Conservation (phyloP, 2,329 filamentous ascomycete genomes). For the Xylogone sp. region DNA sequence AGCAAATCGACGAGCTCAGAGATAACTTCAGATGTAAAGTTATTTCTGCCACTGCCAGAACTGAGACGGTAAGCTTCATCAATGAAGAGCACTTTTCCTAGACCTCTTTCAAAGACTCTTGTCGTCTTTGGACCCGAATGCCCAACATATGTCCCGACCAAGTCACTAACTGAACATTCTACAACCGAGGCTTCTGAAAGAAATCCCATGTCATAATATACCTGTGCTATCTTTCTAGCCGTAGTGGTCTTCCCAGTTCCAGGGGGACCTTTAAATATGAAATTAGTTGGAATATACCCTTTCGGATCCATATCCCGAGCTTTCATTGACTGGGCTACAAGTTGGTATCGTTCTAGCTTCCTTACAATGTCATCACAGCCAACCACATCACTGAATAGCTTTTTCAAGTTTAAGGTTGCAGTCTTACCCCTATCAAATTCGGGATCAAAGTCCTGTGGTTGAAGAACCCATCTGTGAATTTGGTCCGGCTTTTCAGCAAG, state of each 20-base stretch:
- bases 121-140: constrained; percentile 64
- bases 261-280: constrained; percentile 49
- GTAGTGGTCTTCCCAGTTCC: constrained; percentile 69
- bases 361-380: constrained; percentile 45
- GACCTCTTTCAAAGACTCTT: constrained; percentile 44
- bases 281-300: constrained; percentile 49
- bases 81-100: constrained; percentile 52
- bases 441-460: constrained; percentile 44
- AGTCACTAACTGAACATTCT: constrained; percentile 61
- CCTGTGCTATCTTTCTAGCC: constrained; percentile 67
- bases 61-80: constrained; percentile 52
- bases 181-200: constrained; percentile 54
- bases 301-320: constrained; percentile 41
- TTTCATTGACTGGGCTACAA: constrained; percentile 39
- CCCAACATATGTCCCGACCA: constrained; percentile 64
- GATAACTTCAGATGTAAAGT: constrained; percentile 60
- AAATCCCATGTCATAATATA: constrained; percentile 72
- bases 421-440: constrained; percentile 41
- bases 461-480: constrained; percentile 11
- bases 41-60: constrained; percentile 27
- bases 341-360: constrained; percentile 44
- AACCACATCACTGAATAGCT: constrained; percentile 45
- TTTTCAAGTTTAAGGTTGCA: constrained; percentile 34
- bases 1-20: constrained; percentile 59
- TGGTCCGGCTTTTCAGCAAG: constrained; percentile 17